Evolutionary conservation across 768 basidiomycete species (phyloP).

Genomic region (Mycena sanguinolenta): DNA sequence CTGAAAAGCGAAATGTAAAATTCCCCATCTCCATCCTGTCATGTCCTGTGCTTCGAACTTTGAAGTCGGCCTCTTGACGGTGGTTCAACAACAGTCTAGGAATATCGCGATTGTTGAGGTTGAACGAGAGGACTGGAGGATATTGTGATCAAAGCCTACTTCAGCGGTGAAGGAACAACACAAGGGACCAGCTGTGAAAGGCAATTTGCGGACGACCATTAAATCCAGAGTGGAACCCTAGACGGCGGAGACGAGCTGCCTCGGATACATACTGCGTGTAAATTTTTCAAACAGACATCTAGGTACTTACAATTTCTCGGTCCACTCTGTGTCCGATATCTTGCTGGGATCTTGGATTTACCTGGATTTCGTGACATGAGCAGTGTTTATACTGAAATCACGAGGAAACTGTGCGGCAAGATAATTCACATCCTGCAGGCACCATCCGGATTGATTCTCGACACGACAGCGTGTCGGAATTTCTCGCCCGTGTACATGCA

Average conservation of each 20-base stretch:
- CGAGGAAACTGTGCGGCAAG: too few species aligned
- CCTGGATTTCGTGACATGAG: too few species aligned
- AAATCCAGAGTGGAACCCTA: constrained; percentile 11
- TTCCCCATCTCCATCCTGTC: constrained; percentile 9
- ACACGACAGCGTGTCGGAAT: too few species aligned
- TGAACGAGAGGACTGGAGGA: constrained; percentile 16
- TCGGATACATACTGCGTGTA: constrained; percentile 18
- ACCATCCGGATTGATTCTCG: too few species aligned
- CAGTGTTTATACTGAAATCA: too few species aligned
- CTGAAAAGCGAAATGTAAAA: constrained; percentile 19
- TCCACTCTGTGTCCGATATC: too few species aligned
- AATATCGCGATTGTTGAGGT: too few species aligned
- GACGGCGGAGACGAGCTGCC: constrained; percentile 1
- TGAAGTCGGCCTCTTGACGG: constrained; percentile 18
- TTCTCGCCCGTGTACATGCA: too few species aligned
- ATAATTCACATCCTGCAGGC: too few species aligned
- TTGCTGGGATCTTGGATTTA: too few species aligned
- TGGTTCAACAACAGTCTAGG: constrained; percentile 15
- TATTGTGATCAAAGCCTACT: constrained; percentile 9
- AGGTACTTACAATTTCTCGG: too few species aligned
- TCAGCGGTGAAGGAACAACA: constrained; percentile 23
- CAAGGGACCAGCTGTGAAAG: constrained; percentile 12
- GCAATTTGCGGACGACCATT: constrained; percentile 15
- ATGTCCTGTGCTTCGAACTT: constrained; percentile 15
- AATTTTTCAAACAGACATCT: too few species aligned